Conservation (phyloP, 768 basidiomycete genomes). For the Peribolospora baueri region DNA sequence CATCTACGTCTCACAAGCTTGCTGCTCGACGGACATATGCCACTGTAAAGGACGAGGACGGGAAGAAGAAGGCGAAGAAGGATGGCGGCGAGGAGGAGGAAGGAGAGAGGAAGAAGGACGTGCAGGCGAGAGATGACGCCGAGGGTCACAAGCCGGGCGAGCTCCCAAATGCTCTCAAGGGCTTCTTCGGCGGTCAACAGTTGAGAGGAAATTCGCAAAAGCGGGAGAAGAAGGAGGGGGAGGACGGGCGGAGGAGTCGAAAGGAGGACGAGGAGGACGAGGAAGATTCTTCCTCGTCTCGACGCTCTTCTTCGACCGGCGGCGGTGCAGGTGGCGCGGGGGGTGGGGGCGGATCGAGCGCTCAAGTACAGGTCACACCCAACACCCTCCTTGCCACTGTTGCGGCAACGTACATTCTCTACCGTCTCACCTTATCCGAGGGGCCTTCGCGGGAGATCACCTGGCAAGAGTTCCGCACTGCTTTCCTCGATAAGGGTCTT, state of each 20-base stretch:
- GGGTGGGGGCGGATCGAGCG: background rate
- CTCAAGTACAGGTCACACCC: slow-evolving; percentile 1
- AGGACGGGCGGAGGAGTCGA: background rate
- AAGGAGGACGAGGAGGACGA: background rate
- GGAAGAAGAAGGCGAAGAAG: background rate
- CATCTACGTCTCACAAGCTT: too few species aligned
- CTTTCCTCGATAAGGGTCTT: slow-evolving; percentile 84
- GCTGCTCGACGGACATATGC: too few species aligned
- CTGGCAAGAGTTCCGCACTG: slow-evolving; percentile 97
- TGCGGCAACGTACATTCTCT: slow-evolving; percentile 10
- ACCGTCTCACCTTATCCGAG: slow-evolving; percentile 9
- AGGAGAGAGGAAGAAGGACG: background rate
- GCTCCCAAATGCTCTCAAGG: background rate
- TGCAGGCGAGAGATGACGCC: background rate
- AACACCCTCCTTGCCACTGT: slow-evolving; percentile 8
- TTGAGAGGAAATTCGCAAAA: background rate
- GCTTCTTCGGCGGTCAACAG: background rate
- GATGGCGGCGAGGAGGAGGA: background rate
- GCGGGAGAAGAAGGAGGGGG: background rate
- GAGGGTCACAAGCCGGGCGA: background rate
- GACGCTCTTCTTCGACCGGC: background rate
- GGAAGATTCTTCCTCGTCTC: background rate
- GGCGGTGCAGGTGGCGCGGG: too few species aligned
- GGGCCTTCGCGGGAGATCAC: slow-evolving; percentile 53
- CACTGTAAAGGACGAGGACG: background rate